Percentiles rank a stretch among this genome's conserved stretches.
These are phyloP conservation scores for Davidsoniella neocaledoniae DNA, from an alignment of 2,329 filamentous ascomycete genomes.

Conservation along the genomic window DNA sequence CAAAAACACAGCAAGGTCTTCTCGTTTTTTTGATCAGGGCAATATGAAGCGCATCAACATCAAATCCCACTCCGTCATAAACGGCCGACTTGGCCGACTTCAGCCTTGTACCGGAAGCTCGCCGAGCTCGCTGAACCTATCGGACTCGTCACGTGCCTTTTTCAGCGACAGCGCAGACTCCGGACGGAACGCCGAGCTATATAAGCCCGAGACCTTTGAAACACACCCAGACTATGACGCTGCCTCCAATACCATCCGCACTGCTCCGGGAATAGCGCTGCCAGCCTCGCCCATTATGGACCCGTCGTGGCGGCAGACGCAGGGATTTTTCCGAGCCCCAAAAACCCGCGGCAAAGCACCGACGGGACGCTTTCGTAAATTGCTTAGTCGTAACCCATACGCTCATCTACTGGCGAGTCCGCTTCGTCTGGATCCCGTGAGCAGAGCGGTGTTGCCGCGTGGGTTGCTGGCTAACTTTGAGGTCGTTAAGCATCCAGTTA, in stretches of 20 bases:
- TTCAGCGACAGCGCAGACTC: background rate
- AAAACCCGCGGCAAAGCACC: slow-evolving; percentile 17
- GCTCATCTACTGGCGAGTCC: slow-evolving; percentile 46
- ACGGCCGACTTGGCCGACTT: too few relatives aligned
- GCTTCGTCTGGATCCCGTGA: slow-evolving; percentile 37
- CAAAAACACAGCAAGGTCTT: too few relatives aligned
- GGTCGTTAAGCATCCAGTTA: slow-evolving; percentile 36
- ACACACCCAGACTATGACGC: slow-evolving; percentile 19
- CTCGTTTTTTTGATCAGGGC: too few relatives aligned
- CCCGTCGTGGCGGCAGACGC: slow-evolving; percentile 28
- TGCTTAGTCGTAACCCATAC: slow-evolving; percentile 45
- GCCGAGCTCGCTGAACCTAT: too few relatives aligned
- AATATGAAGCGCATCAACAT: too few relatives aligned
- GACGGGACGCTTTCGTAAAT: slow-evolving; percentile 34
- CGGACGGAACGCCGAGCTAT: background rate
- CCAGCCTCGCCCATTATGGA: slow-evolving; percentile 40
- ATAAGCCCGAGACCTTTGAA: slow-evolving; percentile 7
- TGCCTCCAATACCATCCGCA: slow-evolving; percentile 27
- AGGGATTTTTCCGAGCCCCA: slow-evolving; percentile 25
- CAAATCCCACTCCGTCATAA: too few relatives aligned
- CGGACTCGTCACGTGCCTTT: too few relatives aligned
- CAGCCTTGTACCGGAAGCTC: too few relatives aligned
- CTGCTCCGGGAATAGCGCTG: slow-evolving; percentile 25
- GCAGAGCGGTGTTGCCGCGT: slow-evolving; percentile 32
- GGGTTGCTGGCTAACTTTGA: slow-evolving; percentile 49